Evolutionary conservation across 352 stramenopile species (phyloP), one percentile per base, ranked within the genome.

Genomic region (Phytophthora lateralis): DNA sequence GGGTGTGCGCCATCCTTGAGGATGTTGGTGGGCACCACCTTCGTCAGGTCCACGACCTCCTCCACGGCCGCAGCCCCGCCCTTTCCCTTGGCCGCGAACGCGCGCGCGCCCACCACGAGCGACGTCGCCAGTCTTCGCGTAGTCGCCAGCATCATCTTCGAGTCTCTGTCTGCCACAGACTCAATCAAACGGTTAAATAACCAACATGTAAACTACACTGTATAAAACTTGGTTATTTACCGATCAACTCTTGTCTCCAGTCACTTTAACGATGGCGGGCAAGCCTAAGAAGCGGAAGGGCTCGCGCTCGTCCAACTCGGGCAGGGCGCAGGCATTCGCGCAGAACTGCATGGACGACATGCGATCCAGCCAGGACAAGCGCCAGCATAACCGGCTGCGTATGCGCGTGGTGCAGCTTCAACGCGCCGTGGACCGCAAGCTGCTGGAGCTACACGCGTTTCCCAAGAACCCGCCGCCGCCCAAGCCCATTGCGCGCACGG

Each of bases 401-500:
- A 82, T 95, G 82, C 84, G 85, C 52, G 83, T 95, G 26, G 76
- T 91, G 47, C 85, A 95, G 67, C 63, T 93, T 24, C 85, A 95
- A 63, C 82, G 87, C 38, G 61, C 66, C n/a, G 71, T 91, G 35
- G 82, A 93, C 30, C 75, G 75, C 32, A 85, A 94, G 55, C 63
- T 91, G 62, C 70, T 85, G 29, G 69, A 87, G 57, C 57, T 95
- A 46, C 72, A 68, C 24, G 74, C 69, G 11, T 92, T 89, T 56
- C 81, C 83, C 7, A 79, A 75, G 54, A 35, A 82, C 50, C 55
- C 82, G 10, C 35, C 52, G 11, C 37, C 73, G 30, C 61, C 71
- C 3, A 85, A 82, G 52, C 45, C 77, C 8, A 15, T 71, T 12
- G 66, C 74, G 15, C 67, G 68, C 18, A 92, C 83, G 44, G 87